Base-by-base conservation (phyloP, 306 rosid species). In the Cotoneaster glaucophyllus region DNA sequence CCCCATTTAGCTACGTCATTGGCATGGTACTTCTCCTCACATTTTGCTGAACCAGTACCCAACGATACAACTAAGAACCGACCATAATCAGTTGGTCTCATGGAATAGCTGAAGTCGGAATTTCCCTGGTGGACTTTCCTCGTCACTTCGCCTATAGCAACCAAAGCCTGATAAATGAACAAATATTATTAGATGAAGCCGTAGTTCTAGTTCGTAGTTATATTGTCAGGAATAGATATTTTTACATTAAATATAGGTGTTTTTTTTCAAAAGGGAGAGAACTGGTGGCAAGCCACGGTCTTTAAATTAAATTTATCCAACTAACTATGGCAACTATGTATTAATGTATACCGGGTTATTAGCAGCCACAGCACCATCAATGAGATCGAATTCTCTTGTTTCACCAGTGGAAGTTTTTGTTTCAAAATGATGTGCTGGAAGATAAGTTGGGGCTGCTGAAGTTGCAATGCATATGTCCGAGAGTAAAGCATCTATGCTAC, bases 401-500 rank as follows among this genome's bases (percentile, higher is more conserved):
- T 54, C 37, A 31, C 83, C 74, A 7, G 61, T 17, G 10, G 83
- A 29, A 13, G 18, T 64, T 69, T 77, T 15, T 13, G 75, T 87
- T 71, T 76, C 21, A 31, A 87, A 87, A 56, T 41, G 28, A 67
- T 87, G 85, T 4, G 70, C 81, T 9, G 88, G 88, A 32, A 84
- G 70, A 61, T 65, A 81, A 24, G 85, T 84, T 41, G 85, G 88
- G 1, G 85, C 79, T 4, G 88, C 88, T 26, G 88, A 87, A 22
- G 85, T 87, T n/a, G 77, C 71, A 11, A 84, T 85, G 76, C 91
- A 82, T 6, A 87, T 78, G 15, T 87, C 87, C 22, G 88, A 85
- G 13, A 85, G 53, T 18, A 67, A 68, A 28, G 85, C 88, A 29
- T 87, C 74, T 31, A 80, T 41, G 34, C 65, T 41, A 1, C 48